phyloP scores from a whole-genome alignment of 23 red algal species.

The Agarophyton chilense region DNA sequence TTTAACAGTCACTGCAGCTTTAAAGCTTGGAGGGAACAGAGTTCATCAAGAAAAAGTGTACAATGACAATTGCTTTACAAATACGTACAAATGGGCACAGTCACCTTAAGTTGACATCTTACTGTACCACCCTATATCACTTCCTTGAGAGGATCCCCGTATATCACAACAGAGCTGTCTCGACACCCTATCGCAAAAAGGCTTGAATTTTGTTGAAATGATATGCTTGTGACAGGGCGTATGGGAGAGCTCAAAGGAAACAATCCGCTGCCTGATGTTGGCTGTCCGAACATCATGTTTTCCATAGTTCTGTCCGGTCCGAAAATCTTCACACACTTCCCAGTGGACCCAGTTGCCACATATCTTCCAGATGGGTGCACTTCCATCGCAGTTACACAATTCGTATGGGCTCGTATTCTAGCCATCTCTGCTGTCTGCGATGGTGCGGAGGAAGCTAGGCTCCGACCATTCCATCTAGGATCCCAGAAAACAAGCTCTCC shows the following conservation, averaged over 20 bases:
- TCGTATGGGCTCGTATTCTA: conserved; percentile 53
- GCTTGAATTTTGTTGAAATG: conserved; percentile 43
- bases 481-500: conserved; percentile 56
- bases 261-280: not conserved
- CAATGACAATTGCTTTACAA: too few species aligned
- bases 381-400: conserved; percentile 65
- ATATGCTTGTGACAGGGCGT: conserved; percentile 58
- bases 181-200: conserved; percentile 72
- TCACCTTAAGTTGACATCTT: too few species aligned
- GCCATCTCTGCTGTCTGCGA: conserved; percentile 23
- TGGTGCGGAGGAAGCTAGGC: too few species aligned
- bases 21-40: too few species aligned
- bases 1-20: too few species aligned
- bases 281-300: conserved; percentile 59
- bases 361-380: conserved; percentile 34
- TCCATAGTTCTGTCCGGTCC: conserved; percentile 51
- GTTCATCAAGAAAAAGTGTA: too few species aligned
- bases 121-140: too few species aligned
- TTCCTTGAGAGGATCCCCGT: too few species aligned
- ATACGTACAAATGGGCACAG: too few species aligned
- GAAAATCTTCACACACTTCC: conserved; percentile 78
- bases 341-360: conserved; percentile 64
- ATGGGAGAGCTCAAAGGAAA: not conserved
- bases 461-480: not conserved
- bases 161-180: conserved; percentile 76